Evolutionary conservation across 2,329 filamentous ascomycete genomes (phyloP).

Genomic region (Xylariaceae sp.): DNA sequence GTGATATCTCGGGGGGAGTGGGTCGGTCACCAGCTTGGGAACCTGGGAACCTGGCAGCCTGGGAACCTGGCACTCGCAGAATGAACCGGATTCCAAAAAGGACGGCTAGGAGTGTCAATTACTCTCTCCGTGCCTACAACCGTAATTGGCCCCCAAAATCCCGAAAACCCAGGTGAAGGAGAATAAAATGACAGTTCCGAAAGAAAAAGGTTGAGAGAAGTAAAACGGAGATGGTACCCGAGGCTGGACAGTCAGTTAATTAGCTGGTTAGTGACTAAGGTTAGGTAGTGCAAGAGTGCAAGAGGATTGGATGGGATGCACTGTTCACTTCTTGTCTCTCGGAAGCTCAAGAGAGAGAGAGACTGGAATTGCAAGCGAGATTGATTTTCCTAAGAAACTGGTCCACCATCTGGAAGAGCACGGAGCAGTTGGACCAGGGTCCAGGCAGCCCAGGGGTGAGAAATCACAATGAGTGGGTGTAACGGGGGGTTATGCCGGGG

Average conservation of each 20-base stretch:
- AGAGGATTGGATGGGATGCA: not conserved
- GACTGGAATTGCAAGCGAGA: conserved; percentile 55
- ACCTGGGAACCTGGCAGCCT: conserved; percentile 2
- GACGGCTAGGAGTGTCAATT: not conserved
- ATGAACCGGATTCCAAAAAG: not conserved
- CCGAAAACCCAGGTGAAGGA: not conserved
- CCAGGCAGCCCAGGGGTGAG: too few relatives aligned
- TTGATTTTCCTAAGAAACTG: conserved; percentile 49
- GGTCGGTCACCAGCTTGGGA: conserved; percentile 15
- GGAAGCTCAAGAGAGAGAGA: conserved; percentile 46
- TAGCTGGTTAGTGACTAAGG: too few relatives aligned
- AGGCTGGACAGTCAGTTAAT: not conserved
- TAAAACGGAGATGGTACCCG: not conserved
- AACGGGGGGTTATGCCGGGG: too few relatives aligned
- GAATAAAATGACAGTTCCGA: not conserved
- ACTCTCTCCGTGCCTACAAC: not conserved
- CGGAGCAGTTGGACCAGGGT: conserved; percentile 26
- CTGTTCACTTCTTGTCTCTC: conserved; percentile 35
- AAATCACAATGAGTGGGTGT: too few relatives aligned
- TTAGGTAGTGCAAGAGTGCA: too few relatives aligned
- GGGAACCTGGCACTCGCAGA: not conserved
- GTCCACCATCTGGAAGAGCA: conserved; percentile 20
- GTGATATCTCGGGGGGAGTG: conserved; percentile 25
- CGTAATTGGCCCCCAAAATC: not conserved
- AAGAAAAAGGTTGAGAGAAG: not conserved